These are phyloP conservation scores for Phialocephala sp. DNA, from an alignment of 2,329 filamentous ascomycete genomes.

Conservation along the genomic window DNA sequence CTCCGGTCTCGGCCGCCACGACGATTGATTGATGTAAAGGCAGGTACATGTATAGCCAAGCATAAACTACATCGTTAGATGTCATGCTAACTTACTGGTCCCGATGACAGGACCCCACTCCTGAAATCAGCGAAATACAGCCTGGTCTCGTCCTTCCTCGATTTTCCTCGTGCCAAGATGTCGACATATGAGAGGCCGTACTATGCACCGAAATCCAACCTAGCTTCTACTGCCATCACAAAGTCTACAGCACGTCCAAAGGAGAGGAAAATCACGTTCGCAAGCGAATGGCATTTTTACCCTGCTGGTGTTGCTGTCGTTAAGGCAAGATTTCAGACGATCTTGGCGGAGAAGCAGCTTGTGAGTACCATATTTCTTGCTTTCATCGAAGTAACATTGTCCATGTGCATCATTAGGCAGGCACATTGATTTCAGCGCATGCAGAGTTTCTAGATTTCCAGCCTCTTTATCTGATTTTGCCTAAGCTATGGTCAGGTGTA, in stretches of 20 bases:
- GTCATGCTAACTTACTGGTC: neutral
- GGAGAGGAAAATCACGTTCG: constrained; percentile 19
- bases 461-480: no score
- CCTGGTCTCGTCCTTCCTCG: neutral
- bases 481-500: no score
- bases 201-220: neutral
- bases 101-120: neutral
- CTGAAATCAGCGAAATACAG: neutral
- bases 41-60: neutral
- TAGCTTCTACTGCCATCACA: neutral
- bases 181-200: neutral
- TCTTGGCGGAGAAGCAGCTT: constrained; percentile 18
- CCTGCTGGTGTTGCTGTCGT: constrained; percentile 32
- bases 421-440: neutral
- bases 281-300: constrained; percentile 34
- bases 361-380: constrained; percentile 19
- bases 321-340: constrained; percentile 28
- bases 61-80: neutral
- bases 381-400: neutral
- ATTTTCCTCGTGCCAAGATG: neutral
- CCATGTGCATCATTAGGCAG: neutral
- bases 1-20: neutral
- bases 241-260: neutral
- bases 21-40: neutral
- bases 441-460: neutral